These are phyloP conservation scores for Nadsonia fulvescens DNA, from an alignment of 805 yeast genomes.

Conservation along the genomic window DNA sequence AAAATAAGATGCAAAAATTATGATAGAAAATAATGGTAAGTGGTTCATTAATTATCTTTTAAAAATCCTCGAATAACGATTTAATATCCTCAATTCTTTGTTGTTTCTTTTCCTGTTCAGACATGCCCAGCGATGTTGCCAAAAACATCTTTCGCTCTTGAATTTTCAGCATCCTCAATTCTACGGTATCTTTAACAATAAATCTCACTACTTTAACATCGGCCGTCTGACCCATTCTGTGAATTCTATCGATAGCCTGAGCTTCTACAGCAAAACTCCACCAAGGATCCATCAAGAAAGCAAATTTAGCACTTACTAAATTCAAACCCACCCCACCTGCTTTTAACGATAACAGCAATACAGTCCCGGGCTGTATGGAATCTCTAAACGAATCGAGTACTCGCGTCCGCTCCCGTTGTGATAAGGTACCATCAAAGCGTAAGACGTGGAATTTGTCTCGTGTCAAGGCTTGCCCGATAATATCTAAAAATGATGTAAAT, in stretches of 20 bases:
- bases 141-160: slow-evolving; percentile 53
- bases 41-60: slow-evolving; percentile 1
- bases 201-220: slow-evolving; percentile 63
- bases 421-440: slow-evolving; percentile 72
- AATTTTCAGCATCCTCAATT: slow-evolving; percentile 70
- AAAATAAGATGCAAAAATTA: too few relatives aligned
- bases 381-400: slow-evolving; percentile 38
- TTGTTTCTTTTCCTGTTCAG: slow-evolving; percentile 20
- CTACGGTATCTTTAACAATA: slow-evolving; percentile 68
- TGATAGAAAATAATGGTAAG: too few relatives aligned
- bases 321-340: slow-evolving; percentile 94
- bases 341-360: slow-evolving; percentile 58
- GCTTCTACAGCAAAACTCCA: slow-evolving; percentile 89
- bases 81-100: slow-evolving; percentile 21
- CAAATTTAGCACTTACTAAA: slow-evolving; percentile 66
- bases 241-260: slow-evolving; percentile 82
- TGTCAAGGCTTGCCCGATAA: slow-evolving; percentile 45
- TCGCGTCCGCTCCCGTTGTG: slow-evolving; percentile 42
- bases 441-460: slow-evolving; percentile 33
- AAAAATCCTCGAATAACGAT: slow-evolving; percentile 15
- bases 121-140: slow-evolving; percentile 17
- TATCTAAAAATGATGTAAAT: slow-evolving; percentile 65
- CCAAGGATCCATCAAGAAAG: slow-evolving; percentile 92
- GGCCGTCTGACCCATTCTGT: slow-evolving; percentile 70
- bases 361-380: slow-evolving; percentile 19